Evolutionary conservation across 345 rosid species (phyloP).

Genomic region (Aethionema arabicum): DNA sequence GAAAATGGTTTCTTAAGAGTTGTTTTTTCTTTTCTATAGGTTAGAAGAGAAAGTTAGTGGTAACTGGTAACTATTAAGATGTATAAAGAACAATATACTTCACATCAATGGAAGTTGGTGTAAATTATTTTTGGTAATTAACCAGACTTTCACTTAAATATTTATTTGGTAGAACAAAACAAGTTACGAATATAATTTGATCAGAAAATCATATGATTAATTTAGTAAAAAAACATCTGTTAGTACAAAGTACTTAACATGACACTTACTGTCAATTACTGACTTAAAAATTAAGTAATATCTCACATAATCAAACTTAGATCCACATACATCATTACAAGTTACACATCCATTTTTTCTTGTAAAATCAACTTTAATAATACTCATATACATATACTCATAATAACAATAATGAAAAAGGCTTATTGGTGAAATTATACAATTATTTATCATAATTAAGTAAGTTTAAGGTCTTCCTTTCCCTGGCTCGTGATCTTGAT

Average conservation of each 20-base stretch:
- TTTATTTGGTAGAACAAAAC: too few relatives aligned
- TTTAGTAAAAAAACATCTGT: background rate
- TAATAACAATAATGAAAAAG: background rate
- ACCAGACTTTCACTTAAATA: background rate
- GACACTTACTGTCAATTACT: background rate
- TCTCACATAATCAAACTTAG: background rate
- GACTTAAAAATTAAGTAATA: background rate
- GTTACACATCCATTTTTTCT: background rate
- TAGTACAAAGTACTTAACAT: background rate
- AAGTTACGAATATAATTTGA: too few relatives aligned
- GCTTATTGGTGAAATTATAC: conserved; percentile 1
- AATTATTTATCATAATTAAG: background rate
- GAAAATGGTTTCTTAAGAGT: background rate
- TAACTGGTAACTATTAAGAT: conserved; percentile 19
- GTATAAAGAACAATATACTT: conserved; percentile 29
- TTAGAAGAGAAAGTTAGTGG: conserved; percentile 25
- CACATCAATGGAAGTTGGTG: conserved; percentile 26
- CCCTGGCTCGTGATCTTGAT: conserved; percentile 43
- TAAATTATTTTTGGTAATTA: background rate
- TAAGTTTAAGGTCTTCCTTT: conserved; percentile 39
- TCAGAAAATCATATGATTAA: background rate
- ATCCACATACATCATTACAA: conserved; percentile 16
- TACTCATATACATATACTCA: background rate
- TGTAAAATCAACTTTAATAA: conserved; percentile 8
- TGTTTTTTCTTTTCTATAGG: background rate